Conservation (phyloP, 768 basidiomycete genomes). For the Calvatia gigantea region DNA sequence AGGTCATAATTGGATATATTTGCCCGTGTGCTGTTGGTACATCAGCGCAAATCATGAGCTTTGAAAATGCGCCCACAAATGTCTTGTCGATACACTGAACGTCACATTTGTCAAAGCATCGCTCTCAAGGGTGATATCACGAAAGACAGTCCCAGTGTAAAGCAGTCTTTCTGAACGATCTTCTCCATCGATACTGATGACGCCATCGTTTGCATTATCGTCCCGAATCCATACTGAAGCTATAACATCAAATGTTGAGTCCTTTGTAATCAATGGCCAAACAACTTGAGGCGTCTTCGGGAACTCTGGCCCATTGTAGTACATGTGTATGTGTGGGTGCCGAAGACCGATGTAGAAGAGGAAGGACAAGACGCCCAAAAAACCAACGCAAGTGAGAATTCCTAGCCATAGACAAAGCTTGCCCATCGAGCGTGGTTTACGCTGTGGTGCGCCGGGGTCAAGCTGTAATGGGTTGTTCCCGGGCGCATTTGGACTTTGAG, state of each 20-base stretch:
- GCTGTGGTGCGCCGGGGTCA: neutral
- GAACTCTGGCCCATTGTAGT: neutral
- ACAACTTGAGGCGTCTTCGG: constrained; percentile 12
- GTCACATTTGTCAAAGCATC: constrained; percentile 22
- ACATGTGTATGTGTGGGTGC: neutral
- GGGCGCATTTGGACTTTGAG: neutral
- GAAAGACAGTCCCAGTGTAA: constrained; percentile 28
- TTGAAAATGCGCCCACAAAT: constrained; percentile 24
- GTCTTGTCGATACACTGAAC: constrained; percentile 24
- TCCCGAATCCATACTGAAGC: constrained; percentile 19
- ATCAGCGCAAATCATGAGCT: neutral
- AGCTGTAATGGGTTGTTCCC: neutral
- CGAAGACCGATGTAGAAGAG: neutral
- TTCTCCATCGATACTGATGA: neutral
- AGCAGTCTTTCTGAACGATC: constrained; percentile 16
- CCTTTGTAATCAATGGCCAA: constrained; percentile 14
- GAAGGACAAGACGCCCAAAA: neutral
- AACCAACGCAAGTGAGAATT: neutral
- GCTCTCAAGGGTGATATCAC: constrained; percentile 23
- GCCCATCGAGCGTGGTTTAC: neutral
- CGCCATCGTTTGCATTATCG: neutral
- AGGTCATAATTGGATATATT: constrained; percentile 29
- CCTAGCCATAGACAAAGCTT: neutral
- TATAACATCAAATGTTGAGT: constrained; percentile 16
- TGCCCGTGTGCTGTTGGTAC: constrained; percentile 17